Evolutionary conservation across 2,329 filamentous ascomycete species (phyloP).

Genomic region (Phoma sp.): DNA sequence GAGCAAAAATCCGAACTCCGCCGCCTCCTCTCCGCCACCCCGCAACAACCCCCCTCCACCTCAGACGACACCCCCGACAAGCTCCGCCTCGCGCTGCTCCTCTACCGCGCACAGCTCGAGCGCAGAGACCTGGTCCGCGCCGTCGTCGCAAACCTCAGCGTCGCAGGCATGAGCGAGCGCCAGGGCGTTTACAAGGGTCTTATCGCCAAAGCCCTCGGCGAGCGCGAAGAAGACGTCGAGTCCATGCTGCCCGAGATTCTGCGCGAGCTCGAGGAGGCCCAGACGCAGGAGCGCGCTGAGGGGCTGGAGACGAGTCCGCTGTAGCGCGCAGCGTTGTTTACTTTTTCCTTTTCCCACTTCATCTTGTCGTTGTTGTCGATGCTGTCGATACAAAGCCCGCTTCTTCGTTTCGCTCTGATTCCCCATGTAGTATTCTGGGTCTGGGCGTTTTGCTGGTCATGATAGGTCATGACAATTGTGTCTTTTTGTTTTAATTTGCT

Average conservation of each 20-base stretch:
- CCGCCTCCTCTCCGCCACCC: slow-evolving; percentile 35
- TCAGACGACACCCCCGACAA: slow-evolving; percentile 51
- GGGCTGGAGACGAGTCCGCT: slow-evolving; percentile 43
- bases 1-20: slow-evolving; percentile 52
- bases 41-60: slow-evolving; percentile 9
- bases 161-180: slow-evolving; percentile 74
- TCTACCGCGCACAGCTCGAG: slow-evolving; percentile 64
- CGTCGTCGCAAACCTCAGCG: slow-evolving; percentile 71
- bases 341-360: too few species aligned
- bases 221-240: slow-evolving; percentile 73
- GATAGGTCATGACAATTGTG: too few species aligned
- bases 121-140: slow-evolving; percentile 69
- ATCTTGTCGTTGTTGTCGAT: too few species aligned
- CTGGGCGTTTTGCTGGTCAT: too few species aligned
- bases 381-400: too few species aligned
- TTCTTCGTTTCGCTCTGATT: too few species aligned
- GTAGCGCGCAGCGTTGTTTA: neutral
- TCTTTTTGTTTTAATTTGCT: too few species aligned
- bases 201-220: slow-evolving; percentile 71
- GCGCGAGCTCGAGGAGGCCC: slow-evolving; percentile 56
- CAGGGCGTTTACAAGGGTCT: slow-evolving; percentile 76
- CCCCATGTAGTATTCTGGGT: too few species aligned
- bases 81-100: slow-evolving; percentile 63
- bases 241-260: slow-evolving; percentile 61
- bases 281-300: slow-evolving; percentile 47